These are phyloP conservation scores for Komagataella phaffii DNA, from an alignment of 805 yeast genomes.

Conservation along the genomic window DNA sequence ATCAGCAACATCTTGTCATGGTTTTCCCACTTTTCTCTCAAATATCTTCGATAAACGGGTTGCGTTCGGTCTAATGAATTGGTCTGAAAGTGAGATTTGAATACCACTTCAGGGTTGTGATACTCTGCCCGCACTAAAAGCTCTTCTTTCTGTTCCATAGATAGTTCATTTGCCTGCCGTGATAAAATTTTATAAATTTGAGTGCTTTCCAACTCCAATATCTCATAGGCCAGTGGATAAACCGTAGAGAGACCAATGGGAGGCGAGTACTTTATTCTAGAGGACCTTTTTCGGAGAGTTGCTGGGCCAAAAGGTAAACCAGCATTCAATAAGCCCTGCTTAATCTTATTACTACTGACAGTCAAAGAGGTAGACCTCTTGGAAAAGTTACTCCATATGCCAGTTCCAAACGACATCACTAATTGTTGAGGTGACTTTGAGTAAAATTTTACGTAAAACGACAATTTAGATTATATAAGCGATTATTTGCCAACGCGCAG, in stretches of 20 bases:
- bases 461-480: not conserved
- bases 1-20: slow-evolving; percentile 64
- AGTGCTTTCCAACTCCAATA: slow-evolving; percentile 30
- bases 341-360: slow-evolving; percentile 13
- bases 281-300: slow-evolving; percentile 28
- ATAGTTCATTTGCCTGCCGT: slow-evolving; percentile 6
- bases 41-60: slow-evolving; percentile 69
- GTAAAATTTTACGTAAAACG: not conserved
- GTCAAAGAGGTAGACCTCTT: slow-evolving; percentile 18
- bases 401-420: slow-evolving; percentile 7
- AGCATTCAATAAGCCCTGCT: slow-evolving; percentile 17
- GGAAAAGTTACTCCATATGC: slow-evolving; percentile 22
- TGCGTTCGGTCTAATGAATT: slow-evolving; percentile 47
- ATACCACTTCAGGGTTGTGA: slow-evolving; percentile 75
- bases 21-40: slow-evolving; percentile 59
- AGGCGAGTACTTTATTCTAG: slow-evolving; percentile 41
- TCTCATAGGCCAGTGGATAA: slow-evolving; percentile 53
- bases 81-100: slow-evolving; percentile 38
- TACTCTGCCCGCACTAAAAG: slow-evolving; percentile 50
- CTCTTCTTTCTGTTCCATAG: slow-evolving; percentile 13
- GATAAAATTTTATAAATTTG: not conserved
- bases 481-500: too few species aligned
- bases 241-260: slow-evolving; percentile 63
- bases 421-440: not conserved
- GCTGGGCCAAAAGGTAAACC: slow-evolving; percentile 34